Evolutionary conservation across 1,139 yeast species (phyloP).

Genomic region (Zygosaccharomyces pseudobailii): DNA sequence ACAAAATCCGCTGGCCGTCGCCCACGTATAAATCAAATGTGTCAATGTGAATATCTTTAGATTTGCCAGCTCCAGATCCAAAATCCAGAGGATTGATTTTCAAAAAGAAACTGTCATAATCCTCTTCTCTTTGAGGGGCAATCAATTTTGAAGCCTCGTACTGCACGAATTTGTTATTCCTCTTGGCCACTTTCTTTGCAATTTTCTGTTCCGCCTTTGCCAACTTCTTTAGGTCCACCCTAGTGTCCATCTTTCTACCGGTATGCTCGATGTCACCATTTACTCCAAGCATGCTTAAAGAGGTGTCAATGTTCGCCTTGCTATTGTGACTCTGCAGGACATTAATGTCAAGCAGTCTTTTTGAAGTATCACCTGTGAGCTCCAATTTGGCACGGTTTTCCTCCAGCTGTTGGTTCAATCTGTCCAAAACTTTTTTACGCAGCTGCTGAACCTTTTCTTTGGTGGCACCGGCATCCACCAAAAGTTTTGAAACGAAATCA

Average conservation of each 20-base stretch:
- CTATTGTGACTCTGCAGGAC: constrained; percentile 54
- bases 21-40: constrained; percentile 93
- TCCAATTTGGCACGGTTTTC: constrained; percentile 70
- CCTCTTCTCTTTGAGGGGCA: constrained; percentile 55
- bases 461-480: constrained; percentile 77
- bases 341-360: constrained; percentile 69
- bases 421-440: constrained; percentile 42
- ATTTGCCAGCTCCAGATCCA: constrained; percentile 87
- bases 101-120: constrained; percentile 90
- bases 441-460: constrained; percentile 51
- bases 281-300: constrained; percentile 68
- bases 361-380: constrained; percentile 72
- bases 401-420: constrained; percentile 51
- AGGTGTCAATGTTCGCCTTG: constrained; percentile 65
- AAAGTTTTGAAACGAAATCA: constrained; percentile 54
- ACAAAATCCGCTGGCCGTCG: constrained; percentile 86
- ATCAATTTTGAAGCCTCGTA: constrained; percentile 92
- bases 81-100: constrained; percentile 92
- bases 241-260: constrained; percentile 85
- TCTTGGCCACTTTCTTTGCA: constrained; percentile 93
- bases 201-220: constrained; percentile 97
- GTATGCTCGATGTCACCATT: constrained; percentile 83
- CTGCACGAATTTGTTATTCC: constrained; percentile 76
- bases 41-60: constrained; percentile 90
- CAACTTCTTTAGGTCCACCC: constrained; percentile 92